phyloP scores from a whole-genome alignment of 768 basidiomycete genomes.

The Naganishia randhawae region DNA sequence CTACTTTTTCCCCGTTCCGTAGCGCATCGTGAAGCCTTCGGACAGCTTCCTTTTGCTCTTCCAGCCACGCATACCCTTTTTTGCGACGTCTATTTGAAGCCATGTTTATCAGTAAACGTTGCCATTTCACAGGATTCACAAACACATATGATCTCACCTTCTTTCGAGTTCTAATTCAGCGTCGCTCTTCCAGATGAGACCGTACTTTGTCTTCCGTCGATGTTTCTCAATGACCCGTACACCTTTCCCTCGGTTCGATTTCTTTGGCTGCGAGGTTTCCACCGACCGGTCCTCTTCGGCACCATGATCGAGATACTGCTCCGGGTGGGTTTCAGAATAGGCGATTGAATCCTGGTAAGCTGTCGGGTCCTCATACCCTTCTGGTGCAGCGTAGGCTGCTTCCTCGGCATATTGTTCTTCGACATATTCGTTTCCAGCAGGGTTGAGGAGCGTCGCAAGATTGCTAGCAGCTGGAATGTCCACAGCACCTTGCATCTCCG shows the following conservation, averaged over 20 bases:
- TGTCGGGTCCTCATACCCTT: not conserved
- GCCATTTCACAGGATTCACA: not conserved
- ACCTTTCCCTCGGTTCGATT: constrained; percentile 13
- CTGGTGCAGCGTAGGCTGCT: not conserved
- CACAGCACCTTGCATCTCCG: not conserved
- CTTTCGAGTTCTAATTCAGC: constrained; percentile 21
- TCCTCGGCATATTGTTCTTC: constrained; percentile 2
- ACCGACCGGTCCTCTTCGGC: not conserved
- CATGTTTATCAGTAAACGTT: not conserved
- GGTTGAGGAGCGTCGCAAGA: constrained; percentile 1
- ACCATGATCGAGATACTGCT: not conserved
- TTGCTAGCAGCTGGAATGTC: not conserved
- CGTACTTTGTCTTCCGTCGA: constrained; percentile 26
- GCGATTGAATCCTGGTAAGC: not conserved
- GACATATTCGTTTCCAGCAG: constrained; percentile 4
- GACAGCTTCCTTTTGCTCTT: constrained; percentile 22
- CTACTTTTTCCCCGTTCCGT: constrained; percentile 18
- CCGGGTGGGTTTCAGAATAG: constrained; percentile 6
- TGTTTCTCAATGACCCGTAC: constrained; percentile 21
- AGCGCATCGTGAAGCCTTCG: constrained; percentile 21
- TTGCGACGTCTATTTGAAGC: constrained; percentile 14
- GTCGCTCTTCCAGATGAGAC: constrained; percentile 17
- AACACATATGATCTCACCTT: constrained; percentile 5
- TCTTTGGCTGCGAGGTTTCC: not conserved
- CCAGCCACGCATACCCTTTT: constrained; percentile 19